Base-by-base conservation (phyloP, 2,329 filamentous ascomycete species). In the Penicillium crustosum region DNA sequence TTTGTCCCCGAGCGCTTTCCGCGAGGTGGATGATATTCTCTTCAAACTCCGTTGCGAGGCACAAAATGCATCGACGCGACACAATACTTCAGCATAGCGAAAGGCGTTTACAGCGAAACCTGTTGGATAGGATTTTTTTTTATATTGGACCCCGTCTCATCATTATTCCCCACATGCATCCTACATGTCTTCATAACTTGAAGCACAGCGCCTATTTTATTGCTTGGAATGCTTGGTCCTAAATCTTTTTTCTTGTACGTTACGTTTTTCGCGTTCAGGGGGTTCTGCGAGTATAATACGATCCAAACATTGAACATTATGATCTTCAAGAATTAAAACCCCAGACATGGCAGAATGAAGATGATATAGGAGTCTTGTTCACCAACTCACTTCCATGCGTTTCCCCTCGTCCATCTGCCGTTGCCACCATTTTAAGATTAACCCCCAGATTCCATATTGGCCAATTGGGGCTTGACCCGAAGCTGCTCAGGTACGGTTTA, bases 41-140 rank as follows among this genome's bases (percentile, higher is more conserved):
- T 90, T 93, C 78, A 89, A 93, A 71, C 85, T 93, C 63, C 88
- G 89, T 72, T 82, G 84, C 61, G 86, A 89, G 71, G 81, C 93
- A 51, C 89, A 89, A 71, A 85, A 87, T 55, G 90, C 90, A 17
- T 86, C 86, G 66, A 79, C 79, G 66, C 81, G 89, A 60, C 64
- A 73, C 60, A 65, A 56, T 57, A 31, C 52, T 64, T 62, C 61
- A 66, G 71, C 72, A 74, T 74, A 74, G 72, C 72, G 72, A 56
- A 68, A 61, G 72, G 72, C 67, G 71, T 73, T 72, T 59, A 54
- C n/a, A 44, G 43, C 52, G 55, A 55, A 57, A 49, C 51, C 25
- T 33, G n/a, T 55, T 56, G 54, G 31, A 55, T 41, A 56, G 51
- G 27, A 54, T 45, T 53, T 54, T 59, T 59, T 52, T 55, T 53